Base-by-base conservation (phyloP, 192 early-diverging fungal genomes). In the Umbelopsis vinacea region DNA sequence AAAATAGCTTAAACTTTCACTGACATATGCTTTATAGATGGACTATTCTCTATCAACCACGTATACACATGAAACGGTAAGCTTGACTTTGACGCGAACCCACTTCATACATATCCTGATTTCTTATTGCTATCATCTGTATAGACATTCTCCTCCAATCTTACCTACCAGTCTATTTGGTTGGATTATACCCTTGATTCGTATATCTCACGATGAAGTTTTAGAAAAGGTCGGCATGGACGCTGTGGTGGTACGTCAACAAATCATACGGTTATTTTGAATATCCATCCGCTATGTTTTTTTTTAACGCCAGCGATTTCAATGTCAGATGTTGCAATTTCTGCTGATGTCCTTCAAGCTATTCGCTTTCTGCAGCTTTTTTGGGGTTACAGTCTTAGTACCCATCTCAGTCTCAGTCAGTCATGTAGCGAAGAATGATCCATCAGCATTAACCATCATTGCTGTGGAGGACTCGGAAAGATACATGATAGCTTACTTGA, bases 201-300 rank as follows among this genome's bases (percentile, higher is more conserved):
- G 55, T 19, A 82, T 85, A 12, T 37, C 69, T 19, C 75, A 87
- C 46, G 63, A 72, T 0, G 81, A 79, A 6, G 52, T 89, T 10
- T 55, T 89, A 11, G 79, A 87, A n/a, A 80, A 79, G 48, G 85
- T 89, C 6, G 87, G 87, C 35, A 75, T 89, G 52, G 87, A 89
- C 74, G 87, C 87, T 69, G 84, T 80, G 12, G 76, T 89, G 81
- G 87, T 87, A 84, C 69, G 46, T 38, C 47, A 29, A 8, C 3
- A 1, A 29, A 29, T 29, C 29, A 29, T 29, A 29, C 29, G 29
- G 29, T 29, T n/a, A n/a, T n/a, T 29, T 29, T 29, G 29, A 29
- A 29, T 29, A 29, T 1, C n/a, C 29, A 29, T 29, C n/a, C 29
- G 29, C 29, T 29, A 29, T 29, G 29, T 10, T 23, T n/a, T n/a